Percentiles rank a stretch among this genome's conserved stretches.
phyloP scores from a whole-genome alignment of 805 yeast species.

The Zygotorulaspora chibaensis region DNA sequence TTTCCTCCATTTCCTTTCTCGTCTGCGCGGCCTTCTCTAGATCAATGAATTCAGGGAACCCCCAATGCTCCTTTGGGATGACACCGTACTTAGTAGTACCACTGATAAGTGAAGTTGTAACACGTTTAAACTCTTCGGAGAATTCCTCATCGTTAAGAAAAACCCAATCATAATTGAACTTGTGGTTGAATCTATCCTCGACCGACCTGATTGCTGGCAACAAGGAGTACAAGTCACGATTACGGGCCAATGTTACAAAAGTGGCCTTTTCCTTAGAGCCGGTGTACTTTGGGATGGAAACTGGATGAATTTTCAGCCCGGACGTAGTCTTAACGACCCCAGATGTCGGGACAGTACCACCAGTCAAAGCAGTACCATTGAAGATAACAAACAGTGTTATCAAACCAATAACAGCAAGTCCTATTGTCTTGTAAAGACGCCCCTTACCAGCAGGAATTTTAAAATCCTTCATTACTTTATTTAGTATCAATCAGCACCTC shows the following conservation, averaged over 20 bases:
- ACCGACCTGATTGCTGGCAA: constrained; percentile 65
- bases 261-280: constrained; percentile 61
- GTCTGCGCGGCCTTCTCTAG: constrained; percentile 55
- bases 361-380: constrained; percentile 12
- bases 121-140: constrained; percentile 69
- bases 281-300: constrained; percentile 11
- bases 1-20: constrained; percentile 49
- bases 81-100: constrained; percentile 76
- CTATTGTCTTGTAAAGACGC: constrained; percentile 13
- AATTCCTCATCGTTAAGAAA: constrained; percentile 87
- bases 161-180: constrained; percentile 90
- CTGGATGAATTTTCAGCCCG: constrained; percentile 12
- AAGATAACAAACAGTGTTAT: constrained; percentile 17
- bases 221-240: constrained; percentile 60
- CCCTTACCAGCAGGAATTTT: constrained; percentile 15
- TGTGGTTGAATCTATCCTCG: constrained; percentile 83
- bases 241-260: constrained; percentile 76
- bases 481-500: background rate
- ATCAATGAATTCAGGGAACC: constrained; percentile 81
- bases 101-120: constrained; percentile 62
- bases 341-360: background rate
- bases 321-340: background rate
- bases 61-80: constrained; percentile 84
- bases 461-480: constrained; percentile 12
- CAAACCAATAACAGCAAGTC: constrained; percentile 16